phyloP scores from a whole-genome alignment of 169 alveolate genomes.

The Plasmodium sp. region DNA sequence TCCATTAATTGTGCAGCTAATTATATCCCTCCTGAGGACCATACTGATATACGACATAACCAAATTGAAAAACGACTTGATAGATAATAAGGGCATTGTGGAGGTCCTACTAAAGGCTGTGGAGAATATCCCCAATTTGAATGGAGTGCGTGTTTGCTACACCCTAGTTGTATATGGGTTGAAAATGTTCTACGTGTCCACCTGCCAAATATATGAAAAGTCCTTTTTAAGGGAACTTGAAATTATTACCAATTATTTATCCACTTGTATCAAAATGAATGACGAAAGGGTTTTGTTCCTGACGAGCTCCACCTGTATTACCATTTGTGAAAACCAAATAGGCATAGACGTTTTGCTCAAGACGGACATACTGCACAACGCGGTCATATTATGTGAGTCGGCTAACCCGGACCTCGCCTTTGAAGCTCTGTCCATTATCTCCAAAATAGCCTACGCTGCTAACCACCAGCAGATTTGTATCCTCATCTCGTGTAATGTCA shows the following conservation, averaged over 20 bases:
- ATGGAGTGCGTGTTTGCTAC: slow-evolving; percentile 75
- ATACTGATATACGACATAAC: slow-evolving; percentile 54
- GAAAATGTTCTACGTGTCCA: slow-evolving; percentile 72
- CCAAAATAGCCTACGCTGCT: slow-evolving; percentile 89
- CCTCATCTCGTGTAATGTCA: slow-evolving; percentile 82
- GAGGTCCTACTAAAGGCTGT: slow-evolving; percentile 57
- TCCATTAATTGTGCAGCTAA: slow-evolving; percentile 57
- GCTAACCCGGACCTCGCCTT: slow-evolving; percentile 82
- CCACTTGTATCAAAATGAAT: slow-evolving; percentile 68
- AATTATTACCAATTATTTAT: slow-evolving; percentile 66
- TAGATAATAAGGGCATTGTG: slow-evolving; percentile 65
- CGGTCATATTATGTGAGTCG: slow-evolving; percentile 70
- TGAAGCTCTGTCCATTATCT: slow-evolving; percentile 89
- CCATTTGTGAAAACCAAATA: slow-evolving; percentile 74
- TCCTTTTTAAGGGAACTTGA: slow-evolving; percentile 74
- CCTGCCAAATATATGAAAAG: slow-evolving; percentile 74
- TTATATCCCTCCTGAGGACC: slow-evolving; percentile 47
- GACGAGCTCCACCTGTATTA: slow-evolving; percentile 73
- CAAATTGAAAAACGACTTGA: slow-evolving; percentile 67
- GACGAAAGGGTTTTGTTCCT: slow-evolving; percentile 63
- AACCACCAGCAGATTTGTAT: slow-evolving; percentile 83
- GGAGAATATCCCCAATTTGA: slow-evolving; percentile 67
- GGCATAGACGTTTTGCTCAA: slow-evolving; percentile 71
- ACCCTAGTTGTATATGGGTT: slow-evolving; percentile 71
- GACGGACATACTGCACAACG: slow-evolving; percentile 74